A percentile compares a stretch with the other conserved stretches of the same genome.
phyloP scores from a whole-genome alignment of 2,329 filamentous ascomycete genomes.

The Aphanocladium album region DNA sequence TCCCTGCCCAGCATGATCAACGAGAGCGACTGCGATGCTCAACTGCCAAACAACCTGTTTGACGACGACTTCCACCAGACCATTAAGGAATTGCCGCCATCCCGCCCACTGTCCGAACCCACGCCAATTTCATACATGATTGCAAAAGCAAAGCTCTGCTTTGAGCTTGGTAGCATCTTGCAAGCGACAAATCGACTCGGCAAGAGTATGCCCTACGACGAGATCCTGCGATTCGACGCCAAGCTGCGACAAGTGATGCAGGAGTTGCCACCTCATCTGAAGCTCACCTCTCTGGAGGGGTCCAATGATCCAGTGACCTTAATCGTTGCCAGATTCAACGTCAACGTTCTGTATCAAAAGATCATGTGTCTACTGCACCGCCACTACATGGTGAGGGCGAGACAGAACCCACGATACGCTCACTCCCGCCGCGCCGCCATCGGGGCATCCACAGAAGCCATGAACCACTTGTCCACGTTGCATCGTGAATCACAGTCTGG shows the following conservation, averaged over 20 bases:
- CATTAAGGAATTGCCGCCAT: constrained; percentile 61
- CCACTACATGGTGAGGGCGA: constrained; percentile 74
- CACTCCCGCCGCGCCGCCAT: constrained; percentile 81
- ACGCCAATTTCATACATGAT: constrained; percentile 79
- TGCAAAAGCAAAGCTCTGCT: constrained; percentile 62
- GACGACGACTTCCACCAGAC: constrained; percentile 73
- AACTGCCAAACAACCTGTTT: constrained; percentile 71
- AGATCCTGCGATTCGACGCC: constrained; percentile 58
- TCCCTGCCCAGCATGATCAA: constrained; percentile 66
- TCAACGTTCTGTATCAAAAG: constrained; percentile 84
- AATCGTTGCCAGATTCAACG: constrained; percentile 77
- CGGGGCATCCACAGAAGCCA: constrained; percentile 76
- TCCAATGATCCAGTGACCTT: constrained; percentile 76
- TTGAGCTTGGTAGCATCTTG: constrained; percentile 66
- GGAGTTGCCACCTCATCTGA: constrained; percentile 73
- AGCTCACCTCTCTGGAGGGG: constrained; percentile 68
- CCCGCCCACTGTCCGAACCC: constrained; percentile 62
- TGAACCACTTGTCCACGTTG: constrained; percentile 71
- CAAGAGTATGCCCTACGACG: constrained; percentile 55
- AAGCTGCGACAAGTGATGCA: constrained; percentile 57
- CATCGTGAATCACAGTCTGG: constrained; percentile 68
- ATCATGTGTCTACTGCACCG: constrained; percentile 84
- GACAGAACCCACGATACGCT: constrained; percentile 73
- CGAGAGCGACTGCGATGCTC: constrained; percentile 68
- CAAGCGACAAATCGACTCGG: constrained; percentile 57